A percentile compares a stretch with the other conserved stretches of the same genome.
Conservation (phyloP, 768 basidiomycete genomes). For the Tylopilus rubrobrunneus region DNA sequence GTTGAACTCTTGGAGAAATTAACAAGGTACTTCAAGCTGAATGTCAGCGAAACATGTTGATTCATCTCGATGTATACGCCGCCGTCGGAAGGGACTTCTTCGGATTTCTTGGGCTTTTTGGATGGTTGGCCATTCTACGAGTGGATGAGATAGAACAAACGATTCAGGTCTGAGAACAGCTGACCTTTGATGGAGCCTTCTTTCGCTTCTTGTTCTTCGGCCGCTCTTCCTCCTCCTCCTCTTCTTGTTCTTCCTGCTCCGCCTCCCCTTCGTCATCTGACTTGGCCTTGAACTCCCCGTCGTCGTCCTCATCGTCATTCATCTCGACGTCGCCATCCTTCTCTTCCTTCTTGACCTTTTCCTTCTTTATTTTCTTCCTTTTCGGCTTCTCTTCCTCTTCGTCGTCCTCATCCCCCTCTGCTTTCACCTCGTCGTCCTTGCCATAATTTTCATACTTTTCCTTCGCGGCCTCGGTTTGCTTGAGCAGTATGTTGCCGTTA, state of each 20-base stretch:
- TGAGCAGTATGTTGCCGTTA: constrained; percentile 81
- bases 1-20: constrained; percentile 92
- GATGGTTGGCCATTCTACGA: constrained; percentile 37
- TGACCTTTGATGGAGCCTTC: constrained; percentile 51
- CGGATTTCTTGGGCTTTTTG: constrained; percentile 57
- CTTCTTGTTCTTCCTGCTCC: constrained; percentile 40
- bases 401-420: constrained; percentile 43
- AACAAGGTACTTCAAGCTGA: constrained; percentile 94
- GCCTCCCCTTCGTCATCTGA: constrained; percentile 47
- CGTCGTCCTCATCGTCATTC: constrained; percentile 47
- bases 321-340: constrained; percentile 43
- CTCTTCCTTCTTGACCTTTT: constrained; percentile 38
- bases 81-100: constrained; percentile 50
- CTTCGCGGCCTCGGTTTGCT: constrained; percentile 59
- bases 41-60: constrained; percentile 86
- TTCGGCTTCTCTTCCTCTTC: constrained; percentile 33
- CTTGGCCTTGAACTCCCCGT: constrained; percentile 38
- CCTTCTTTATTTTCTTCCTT: constrained; percentile 33
- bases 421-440: constrained; percentile 38
- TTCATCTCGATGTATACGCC: constrained; percentile 84
- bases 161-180: neutral
- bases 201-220: constrained; percentile 67
- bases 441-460: constrained; percentile 40
- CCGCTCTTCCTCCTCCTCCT: constrained; percentile 49
- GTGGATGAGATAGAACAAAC: neutral